Percentiles rank a stretch among this genome's conserved stretches.
Evolutionary conservation across 495 filamentous ascomycete species (phyloP).

Genomic region (Podospora tetraspora): DNA sequence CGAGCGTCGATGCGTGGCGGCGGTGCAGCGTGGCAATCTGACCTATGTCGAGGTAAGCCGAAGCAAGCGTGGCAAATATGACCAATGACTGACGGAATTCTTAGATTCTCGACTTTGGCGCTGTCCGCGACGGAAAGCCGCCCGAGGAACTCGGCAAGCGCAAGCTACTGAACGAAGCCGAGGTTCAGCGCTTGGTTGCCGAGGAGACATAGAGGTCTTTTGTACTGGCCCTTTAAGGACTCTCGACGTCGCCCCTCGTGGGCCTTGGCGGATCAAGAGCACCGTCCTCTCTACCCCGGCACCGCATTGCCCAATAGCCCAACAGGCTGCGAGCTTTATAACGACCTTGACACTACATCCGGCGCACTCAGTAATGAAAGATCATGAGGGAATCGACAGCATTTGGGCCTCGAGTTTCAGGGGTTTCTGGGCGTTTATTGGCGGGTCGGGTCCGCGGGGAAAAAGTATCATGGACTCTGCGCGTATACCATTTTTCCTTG

Average conservation of each 20-base stretch:
- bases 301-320: not conserved
- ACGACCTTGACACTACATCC: not conserved
- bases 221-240: not conserved
- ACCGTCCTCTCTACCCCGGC: not conserved
- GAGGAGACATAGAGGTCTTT: conserved; percentile 31
- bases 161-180: conserved; percentile 65
- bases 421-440: not conserved
- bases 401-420: not conserved
- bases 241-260: not conserved
- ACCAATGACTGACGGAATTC: conserved; percentile 13
- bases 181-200: conserved; percentile 45
- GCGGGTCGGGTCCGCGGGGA: not conserved
- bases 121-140: conserved; percentile 72
- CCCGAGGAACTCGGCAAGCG: conserved; percentile 71
- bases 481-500: not conserved
- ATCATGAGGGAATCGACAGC: not conserved
- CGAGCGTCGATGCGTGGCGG: conserved; percentile 89
- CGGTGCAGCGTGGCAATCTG: conserved; percentile 84
- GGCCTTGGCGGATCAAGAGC: not conserved
- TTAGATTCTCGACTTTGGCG: conserved; percentile 87
- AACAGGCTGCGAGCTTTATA: not conserved
- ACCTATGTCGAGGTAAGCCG: conserved; percentile 91
- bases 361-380: not conserved
- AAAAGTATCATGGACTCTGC: not conserved
- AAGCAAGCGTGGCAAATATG: conserved; percentile 6